Evolutionary conservation across 2,329 filamentous ascomycete species (phyloP).

Genomic region (Laburnicola sp.): DNA sequence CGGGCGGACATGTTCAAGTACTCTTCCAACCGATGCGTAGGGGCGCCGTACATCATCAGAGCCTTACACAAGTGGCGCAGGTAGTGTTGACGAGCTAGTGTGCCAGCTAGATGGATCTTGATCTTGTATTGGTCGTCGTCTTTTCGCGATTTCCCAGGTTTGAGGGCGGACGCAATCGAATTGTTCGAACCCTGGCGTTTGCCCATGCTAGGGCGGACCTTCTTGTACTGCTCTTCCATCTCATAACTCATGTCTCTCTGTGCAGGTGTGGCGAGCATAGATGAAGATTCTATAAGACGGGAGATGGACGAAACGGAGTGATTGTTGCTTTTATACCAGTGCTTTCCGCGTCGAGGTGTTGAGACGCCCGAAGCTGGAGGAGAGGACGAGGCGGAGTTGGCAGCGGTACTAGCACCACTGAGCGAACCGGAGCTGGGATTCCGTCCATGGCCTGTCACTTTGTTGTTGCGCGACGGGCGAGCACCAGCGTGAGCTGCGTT

Average conservation of each 20-base stretch:
- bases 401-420: constrained; percentile 39
- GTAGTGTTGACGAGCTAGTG: constrained; percentile 78
- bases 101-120: constrained; percentile 66
- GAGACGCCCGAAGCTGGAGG: constrained; percentile 49
- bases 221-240: constrained; percentile 47
- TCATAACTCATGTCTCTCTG: constrained; percentile 49
- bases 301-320: constrained; percentile 49
- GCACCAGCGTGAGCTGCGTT: constrained; percentile 15
- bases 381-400: constrained; percentile 44
- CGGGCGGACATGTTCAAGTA: constrained; percentile 88
- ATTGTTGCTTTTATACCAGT: constrained; percentile 44
- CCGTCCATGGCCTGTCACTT: constrained; percentile 25
- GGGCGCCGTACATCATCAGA: constrained; percentile 87
- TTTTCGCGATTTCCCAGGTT: constrained; percentile 39
- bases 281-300: constrained; percentile 50
- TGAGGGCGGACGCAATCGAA: constrained; percentile 38
- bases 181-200: constrained; percentile 44
- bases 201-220: constrained; percentile 41
- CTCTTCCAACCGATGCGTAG: constrained; percentile 87
- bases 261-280: constrained; percentile 48
- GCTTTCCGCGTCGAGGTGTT: constrained; percentile 42
- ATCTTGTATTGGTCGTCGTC: constrained; percentile 61
- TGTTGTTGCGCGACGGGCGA: constrained; percentile 13
- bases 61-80: constrained; percentile 81
- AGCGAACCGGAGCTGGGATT: constrained; percentile 34